Conservation (phyloP, 805 yeast species). For the Ogataea ganodermae region DNA sequence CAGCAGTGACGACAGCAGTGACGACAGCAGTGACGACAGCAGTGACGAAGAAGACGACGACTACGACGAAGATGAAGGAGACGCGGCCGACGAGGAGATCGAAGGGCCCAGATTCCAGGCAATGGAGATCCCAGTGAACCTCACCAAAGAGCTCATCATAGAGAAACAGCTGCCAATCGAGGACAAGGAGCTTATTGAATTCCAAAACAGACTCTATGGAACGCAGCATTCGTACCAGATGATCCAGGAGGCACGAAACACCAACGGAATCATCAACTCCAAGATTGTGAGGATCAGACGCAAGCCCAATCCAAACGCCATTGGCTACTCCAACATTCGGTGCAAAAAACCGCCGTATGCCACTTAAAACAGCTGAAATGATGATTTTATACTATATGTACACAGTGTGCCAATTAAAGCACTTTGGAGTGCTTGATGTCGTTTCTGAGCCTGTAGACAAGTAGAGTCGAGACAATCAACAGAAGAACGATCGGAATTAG, state of each 20-base stretch:
- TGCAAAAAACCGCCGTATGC: slow-evolving; percentile 48
- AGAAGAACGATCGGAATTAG: slow-evolving; percentile 43
- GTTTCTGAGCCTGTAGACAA: slow-evolving; percentile 56
- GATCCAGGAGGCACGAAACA: slow-evolving; percentile 28
- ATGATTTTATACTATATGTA: not conserved
- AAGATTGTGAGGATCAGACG: slow-evolving; percentile 47
- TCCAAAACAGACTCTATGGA: slow-evolving; percentile 32
- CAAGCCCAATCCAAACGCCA: slow-evolving; percentile 49
- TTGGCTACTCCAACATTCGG: slow-evolving; percentile 46
- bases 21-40: slow-evolving; percentile 9
- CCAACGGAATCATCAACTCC: slow-evolving; percentile 33
- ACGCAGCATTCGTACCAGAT: slow-evolving; percentile 26
- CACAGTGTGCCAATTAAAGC: slow-evolving; percentile 34
- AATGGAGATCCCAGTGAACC: slow-evolving; percentile 21
- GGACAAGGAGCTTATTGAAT: slow-evolving; percentile 43
- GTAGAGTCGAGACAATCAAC: slow-evolving; percentile 43
- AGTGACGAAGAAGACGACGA: slow-evolving; percentile 11
- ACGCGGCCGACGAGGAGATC: slow-evolving; percentile 14
- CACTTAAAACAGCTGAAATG: not conserved
- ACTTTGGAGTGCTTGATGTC: slow-evolving; percentile 66
- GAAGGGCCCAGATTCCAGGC: slow-evolving; percentile 21
- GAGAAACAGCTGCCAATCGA: slow-evolving; percentile 34
- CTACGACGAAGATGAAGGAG: slow-evolving; percentile 12
- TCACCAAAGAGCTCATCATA: slow-evolving; percentile 30
- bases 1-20: slow-evolving; percentile 13